Conservation (phyloP, 2,329 filamentous ascomycete species). For the Fusarium heterosporum region DNA sequence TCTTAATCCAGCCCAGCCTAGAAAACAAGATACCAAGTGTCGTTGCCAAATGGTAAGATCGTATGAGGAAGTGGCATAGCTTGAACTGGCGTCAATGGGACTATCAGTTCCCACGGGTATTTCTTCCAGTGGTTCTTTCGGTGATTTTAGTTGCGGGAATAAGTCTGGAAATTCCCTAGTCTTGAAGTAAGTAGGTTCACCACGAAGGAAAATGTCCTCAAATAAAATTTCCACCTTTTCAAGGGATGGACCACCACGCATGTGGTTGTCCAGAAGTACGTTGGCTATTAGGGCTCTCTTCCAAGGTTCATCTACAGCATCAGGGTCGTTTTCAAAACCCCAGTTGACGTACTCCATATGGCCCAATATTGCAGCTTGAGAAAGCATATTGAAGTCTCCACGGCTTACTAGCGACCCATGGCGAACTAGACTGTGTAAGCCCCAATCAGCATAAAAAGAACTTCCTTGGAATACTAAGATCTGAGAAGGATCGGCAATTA, state of each 20-base stretch:
- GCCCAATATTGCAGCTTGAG: neutral
- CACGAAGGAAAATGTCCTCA: neutral
- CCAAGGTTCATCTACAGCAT: neutral
- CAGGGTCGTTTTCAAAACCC: neutral
- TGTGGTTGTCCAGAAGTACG: neutral
- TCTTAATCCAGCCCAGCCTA: neutral
- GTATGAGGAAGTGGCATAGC: neutral
- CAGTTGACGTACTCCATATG: neutral
- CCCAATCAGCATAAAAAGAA: neutral
- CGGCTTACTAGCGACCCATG: neutral
- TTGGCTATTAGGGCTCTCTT: neutral
- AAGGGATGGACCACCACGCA: neutral
- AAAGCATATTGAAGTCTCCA: neutral
- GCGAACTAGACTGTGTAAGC: neutral
- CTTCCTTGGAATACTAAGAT: neutral
- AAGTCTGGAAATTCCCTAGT: neutral
- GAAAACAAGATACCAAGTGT: neutral
- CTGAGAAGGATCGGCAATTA: neutral
- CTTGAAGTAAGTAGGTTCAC: neutral
- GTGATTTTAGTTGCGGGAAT: neutral
- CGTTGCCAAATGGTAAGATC: neutral
- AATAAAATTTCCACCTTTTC: neutral
- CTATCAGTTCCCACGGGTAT: too few species aligned
- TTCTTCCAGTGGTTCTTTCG: neutral
- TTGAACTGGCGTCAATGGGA: too few species aligned